A percentile compares a stretch with the other conserved stretches of the same genome.
Conservation (phyloP, 2,329 filamentous ascomycete species). For the Cercospora janseana region DNA sequence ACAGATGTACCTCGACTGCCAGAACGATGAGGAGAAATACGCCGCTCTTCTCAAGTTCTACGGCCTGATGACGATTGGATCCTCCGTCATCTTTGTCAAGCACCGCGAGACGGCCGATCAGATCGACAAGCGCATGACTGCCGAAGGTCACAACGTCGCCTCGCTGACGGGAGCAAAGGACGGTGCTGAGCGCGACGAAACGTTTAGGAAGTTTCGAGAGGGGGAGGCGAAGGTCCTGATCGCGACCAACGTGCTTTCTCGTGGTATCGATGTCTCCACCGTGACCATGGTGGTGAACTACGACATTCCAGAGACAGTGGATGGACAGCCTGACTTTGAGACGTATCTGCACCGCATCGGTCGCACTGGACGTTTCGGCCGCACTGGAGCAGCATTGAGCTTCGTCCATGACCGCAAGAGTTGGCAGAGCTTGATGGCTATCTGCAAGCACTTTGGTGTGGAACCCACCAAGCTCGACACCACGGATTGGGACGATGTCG, state of each 20-base stretch:
- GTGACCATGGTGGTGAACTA: conserved; percentile 99
- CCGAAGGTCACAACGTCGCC: conserved; percentile 87
- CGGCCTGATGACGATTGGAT: conserved; percentile 91
- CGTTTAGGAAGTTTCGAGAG: conserved; percentile 82
- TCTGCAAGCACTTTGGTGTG: conserved; percentile 75
- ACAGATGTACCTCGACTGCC: conserved; percentile 95
- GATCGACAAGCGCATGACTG: conserved; percentile 81
- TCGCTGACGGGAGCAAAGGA: conserved; percentile 87
- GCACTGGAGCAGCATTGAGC: conserved; percentile 91
- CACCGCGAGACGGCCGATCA: conserved; percentile 80
- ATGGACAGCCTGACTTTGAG: conserved; percentile 77
- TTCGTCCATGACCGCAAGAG: conserved; percentile 87
- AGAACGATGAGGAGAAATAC: conserved; percentile 79
- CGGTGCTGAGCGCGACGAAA: conserved; percentile 73
- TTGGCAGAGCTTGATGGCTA: conserved; percentile 75
- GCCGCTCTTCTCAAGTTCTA: conserved; percentile 87
- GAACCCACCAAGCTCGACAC: conserved; percentile 78
- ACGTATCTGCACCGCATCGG: conserved; percentile 98
- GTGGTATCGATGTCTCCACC: conserved; percentile 87
- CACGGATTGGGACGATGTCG: conserved; percentile 86
- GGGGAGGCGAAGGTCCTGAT: conserved; percentile 94
- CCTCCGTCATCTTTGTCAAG: conserved; percentile 98
- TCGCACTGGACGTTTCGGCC: conserved; percentile 92
- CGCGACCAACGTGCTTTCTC: conserved; percentile 92
- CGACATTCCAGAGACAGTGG: conserved; percentile 55